phyloP scores from a whole-genome alignment of 2,329 filamentous ascomycete species.

The Chaetomiaceae sp. region DNA sequence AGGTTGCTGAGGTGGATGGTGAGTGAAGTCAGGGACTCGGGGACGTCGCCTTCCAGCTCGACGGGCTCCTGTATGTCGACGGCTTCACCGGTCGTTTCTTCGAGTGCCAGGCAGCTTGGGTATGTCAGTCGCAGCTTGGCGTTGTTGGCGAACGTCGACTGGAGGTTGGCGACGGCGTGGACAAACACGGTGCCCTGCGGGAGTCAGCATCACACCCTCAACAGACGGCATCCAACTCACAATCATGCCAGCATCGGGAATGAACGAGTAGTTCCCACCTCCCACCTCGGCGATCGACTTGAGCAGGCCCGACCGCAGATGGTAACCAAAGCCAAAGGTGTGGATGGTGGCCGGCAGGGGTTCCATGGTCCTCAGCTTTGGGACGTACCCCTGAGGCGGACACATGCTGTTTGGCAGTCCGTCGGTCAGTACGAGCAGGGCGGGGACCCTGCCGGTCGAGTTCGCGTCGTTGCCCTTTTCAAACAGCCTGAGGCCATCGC shows the following conservation, averaged over 20 bases:
- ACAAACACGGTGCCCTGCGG: slow-evolving; percentile 54
- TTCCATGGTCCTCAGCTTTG: slow-evolving; percentile 44
- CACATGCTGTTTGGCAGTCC: slow-evolving; percentile 52
- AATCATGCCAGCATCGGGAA: slow-evolving; percentile 59
- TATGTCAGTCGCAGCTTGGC: slow-evolving; percentile 42
- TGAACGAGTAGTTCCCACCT: slow-evolving; percentile 56
- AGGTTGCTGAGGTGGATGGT: slow-evolving; percentile 47
- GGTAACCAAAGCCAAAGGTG: slow-evolving; percentile 53
- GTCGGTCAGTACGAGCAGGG: slow-evolving; percentile 52
- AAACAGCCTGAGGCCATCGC: slow-evolving; percentile 48
- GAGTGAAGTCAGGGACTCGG: slow-evolving; percentile 25
- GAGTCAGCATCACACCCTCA: background rate
- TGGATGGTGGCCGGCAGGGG: slow-evolving; percentile 43
- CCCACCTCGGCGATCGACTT: slow-evolving; percentile 57
- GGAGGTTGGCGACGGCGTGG: slow-evolving; percentile 58
- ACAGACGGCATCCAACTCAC: slow-evolving; percentile 26
- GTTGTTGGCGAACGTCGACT: slow-evolving; percentile 51
- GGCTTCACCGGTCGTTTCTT: slow-evolving; percentile 37
- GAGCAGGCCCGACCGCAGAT: slow-evolving; percentile 47
- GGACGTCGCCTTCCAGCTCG: slow-evolving; percentile 15
- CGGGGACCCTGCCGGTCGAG: slow-evolving; percentile 40
- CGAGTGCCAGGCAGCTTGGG: slow-evolving; percentile 34
- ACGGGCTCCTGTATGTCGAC: slow-evolving; percentile 35
- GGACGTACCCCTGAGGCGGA: slow-evolving; percentile 50
- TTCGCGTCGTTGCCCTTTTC: slow-evolving; percentile 16